A percentile compares a stretch with the other conserved stretches of the same genome.
Evolutionary conservation across 768 basidiomycete species (phyloP).

Genomic region (Amanita phalloides): DNA sequence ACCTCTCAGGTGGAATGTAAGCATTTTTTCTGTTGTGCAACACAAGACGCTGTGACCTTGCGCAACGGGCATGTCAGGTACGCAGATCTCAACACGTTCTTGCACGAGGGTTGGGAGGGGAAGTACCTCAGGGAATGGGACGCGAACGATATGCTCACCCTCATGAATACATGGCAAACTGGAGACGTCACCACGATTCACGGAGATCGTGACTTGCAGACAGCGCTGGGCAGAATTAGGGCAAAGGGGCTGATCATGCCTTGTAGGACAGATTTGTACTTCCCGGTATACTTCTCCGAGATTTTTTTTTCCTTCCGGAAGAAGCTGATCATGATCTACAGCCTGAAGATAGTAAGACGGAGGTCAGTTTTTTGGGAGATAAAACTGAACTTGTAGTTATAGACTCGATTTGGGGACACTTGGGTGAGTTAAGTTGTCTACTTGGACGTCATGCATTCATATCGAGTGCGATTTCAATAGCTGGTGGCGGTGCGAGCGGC

Average conservation of each 20-base stretch:
- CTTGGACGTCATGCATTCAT: not conserved
- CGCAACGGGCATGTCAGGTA: constrained; percentile 20
- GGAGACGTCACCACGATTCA: constrained; percentile 37
- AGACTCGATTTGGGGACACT: constrained; percentile 47
- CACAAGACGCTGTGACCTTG: not conserved
- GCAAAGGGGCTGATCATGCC: constrained; percentile 49
- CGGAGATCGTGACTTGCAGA: constrained; percentile 31
- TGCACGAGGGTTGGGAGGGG: constrained; percentile 42
- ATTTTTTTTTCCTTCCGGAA: not conserved
- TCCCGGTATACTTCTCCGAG: constrained; percentile 25
- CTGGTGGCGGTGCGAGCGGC: constrained; percentile 30
- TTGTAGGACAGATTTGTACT: constrained; percentile 48
- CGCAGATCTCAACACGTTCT: constrained; percentile 35
- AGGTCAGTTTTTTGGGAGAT: constrained; percentile 30
- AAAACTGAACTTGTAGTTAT: constrained; percentile 38
- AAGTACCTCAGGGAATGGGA: constrained; percentile 34
- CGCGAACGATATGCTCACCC: constrained; percentile 41
- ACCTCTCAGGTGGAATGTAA: constrained; percentile 31
- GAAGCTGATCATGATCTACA: constrained; percentile 11
- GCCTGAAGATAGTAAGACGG: constrained; percentile 45
- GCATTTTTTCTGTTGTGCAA: constrained; percentile 4
- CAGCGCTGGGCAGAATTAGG: constrained; percentile 29
- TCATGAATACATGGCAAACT: constrained; percentile 38
- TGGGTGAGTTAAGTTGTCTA: constrained; percentile 23
- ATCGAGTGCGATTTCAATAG: constrained; percentile 13